Percentiles rank a stretch among this genome's conserved stretches.
These are phyloP conservation scores for Teunomyces stri DNA, from an alignment of 805 yeast species.

Conservation along the genomic window DNA sequence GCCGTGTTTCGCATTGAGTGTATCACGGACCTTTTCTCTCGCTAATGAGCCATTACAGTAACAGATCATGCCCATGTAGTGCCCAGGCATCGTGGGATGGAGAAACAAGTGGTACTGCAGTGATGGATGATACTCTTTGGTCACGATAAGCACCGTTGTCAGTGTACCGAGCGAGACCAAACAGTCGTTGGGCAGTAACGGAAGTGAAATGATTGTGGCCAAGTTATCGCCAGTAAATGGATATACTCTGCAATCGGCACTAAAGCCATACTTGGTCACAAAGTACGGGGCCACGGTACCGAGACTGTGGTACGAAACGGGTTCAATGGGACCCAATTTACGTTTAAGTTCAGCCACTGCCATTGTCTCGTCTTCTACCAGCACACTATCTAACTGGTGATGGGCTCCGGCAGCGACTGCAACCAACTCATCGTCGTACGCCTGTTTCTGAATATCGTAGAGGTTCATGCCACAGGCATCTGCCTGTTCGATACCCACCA, in stretches of 20 bases:
- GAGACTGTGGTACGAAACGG: slow-evolving; percentile 47
- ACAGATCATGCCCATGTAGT: slow-evolving; percentile 94
- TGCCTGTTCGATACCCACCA: slow-evolving; percentile 68
- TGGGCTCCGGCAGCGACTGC: slow-evolving; percentile 54
- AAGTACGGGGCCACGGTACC: slow-evolving; percentile 63
- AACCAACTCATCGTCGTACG: slow-evolving; percentile 57
- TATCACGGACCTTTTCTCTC: slow-evolving; percentile 71
- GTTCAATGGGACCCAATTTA: slow-evolving; percentile 55
- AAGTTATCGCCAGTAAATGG: slow-evolving; percentile 90
- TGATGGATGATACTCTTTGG: slow-evolving; percentile 74
- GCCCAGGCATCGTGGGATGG: slow-evolving; percentile 75
- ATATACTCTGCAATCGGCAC: slow-evolving; percentile 53
- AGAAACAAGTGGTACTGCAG: slow-evolving; percentile 80
- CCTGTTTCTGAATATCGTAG: slow-evolving; percentile 61
- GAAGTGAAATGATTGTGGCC: slow-evolving; percentile 82
- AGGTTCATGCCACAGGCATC: slow-evolving; percentile 95
- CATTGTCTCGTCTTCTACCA: slow-evolving; percentile 12
- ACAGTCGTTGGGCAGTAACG: slow-evolving; percentile 71
- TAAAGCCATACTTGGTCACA: slow-evolving; percentile 61
- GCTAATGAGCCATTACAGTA: slow-evolving; percentile 91
- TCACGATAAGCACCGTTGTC: slow-evolving; percentile 82
- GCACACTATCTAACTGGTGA: slow-evolving; percentile 37
- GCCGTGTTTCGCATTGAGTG: slow-evolving; percentile 47
- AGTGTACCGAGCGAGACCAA: slow-evolving; percentile 85
- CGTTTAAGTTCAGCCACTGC: slow-evolving; percentile 41